Evolutionary conservation across 305 asterid genomes (phyloP), one percentile per base, ranked within the genome.

Genomic region (Ilex paraguariensis): DNA sequence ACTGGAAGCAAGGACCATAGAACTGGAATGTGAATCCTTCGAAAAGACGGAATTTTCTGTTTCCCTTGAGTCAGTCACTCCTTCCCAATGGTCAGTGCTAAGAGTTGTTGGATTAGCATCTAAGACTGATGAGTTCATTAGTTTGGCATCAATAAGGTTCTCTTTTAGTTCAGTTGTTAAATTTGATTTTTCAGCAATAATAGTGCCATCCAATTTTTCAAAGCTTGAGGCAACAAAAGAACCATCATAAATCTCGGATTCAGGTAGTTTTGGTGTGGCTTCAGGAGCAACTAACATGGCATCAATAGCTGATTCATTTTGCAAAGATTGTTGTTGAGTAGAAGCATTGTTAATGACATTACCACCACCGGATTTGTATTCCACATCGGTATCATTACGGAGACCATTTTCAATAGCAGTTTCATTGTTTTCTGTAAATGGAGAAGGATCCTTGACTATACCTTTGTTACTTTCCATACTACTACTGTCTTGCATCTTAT

Each of bases 231-330:
- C 57, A 64, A 53, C 69, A 45, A 73, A 45, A 59, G 83, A 74
- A 59, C 59, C 79, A 73, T 64, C 70, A 67, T 63, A 45, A 66
- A 33, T 63, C 70, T 81, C 78, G 70, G 77, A 60, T 11, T 70
- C 62, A 53, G 81, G 76, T 60, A 76, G 66, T 74, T 69, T 55
- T 54, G 73, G 79, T 50, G 61, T 57, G 70, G 71, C 77, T 72
- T 76, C 82, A 66, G 79, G 64, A 73, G 79, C 83, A 76, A 61
- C 79, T 63, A 66, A 65, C 55, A 45, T 70, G 64, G 67, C 76
- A 69, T 63, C 75, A 62, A 62, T 32, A 69, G 73, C 76, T 54
- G 82, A 64, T 64, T 72, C 84, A 31, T 70, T 68, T 63, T 65
- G 72, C 57, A 63, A 67, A 68, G 67, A 79, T 66, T 69, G 79